Evolutionary conservation across 768 basidiomycete species (phyloP), one percentile per base, ranked within the genome.

Genomic region (Tulasnella sp.): DNA sequence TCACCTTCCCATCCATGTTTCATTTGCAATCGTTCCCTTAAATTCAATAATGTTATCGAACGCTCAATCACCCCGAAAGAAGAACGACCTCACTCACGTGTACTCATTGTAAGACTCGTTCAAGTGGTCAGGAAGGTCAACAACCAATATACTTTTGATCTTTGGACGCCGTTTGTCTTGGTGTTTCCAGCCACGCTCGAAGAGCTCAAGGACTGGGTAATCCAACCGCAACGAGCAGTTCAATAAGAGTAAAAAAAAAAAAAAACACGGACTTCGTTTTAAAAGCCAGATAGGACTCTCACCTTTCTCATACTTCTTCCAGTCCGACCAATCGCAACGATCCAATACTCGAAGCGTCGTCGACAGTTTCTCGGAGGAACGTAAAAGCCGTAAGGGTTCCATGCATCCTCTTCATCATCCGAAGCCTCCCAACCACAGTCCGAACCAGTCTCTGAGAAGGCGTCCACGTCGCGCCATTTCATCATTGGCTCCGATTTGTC

Each of bases 141-240:
- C 52, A 31, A 27, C 75, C 9, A 36, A 18, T 0, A 75, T 48
- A 6, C 46, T 21, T 12, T n/a, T 56, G 19, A 75, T 36, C 21
- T 44, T 48, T 1, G 75, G 75, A 7, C 0, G 21, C 0, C 4
- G 0, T 24, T 75, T 75, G 7, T 75, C 3, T 14, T 4, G 31
- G 21, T 75, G 75, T 19, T 75, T 75, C 75, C 75, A 75, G 4
- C 75, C 75, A 34, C 56, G 16, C 14, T 48, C 27, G 31, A 75
- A 75, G 46, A 75, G 75, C 12, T 27, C 21, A 9, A 14, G 4
- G 12, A 75, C 75, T n/a, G n/a, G n/a, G n/a, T 75, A 27, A n/a
- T 19, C 3, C 34, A 1, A 75, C 3, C 39, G 18, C n/a, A n/a
- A n/a, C n/a, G n/a, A n/a, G n/a, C n/a, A n/a, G n/a, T n/a, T n/a